Evolutionary conservation across 75 land plant species (phyloP).

Genomic region (Cupressus sempervirens): DNA sequence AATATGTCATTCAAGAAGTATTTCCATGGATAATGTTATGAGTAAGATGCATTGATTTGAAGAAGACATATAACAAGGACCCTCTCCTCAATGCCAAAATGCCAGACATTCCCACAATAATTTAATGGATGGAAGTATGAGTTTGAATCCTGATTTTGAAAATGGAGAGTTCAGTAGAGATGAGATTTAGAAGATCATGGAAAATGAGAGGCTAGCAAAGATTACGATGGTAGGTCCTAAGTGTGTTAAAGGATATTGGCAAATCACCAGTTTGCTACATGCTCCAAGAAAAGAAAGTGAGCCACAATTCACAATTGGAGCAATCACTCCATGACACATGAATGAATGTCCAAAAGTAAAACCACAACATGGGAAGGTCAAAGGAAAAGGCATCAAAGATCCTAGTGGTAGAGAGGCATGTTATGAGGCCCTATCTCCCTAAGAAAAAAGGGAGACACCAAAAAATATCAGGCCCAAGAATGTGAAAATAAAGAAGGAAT

Average conservation of each 20-base stretch:
- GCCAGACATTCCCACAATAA: conserved; percentile 43
- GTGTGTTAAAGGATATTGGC: conserved; percentile 63
- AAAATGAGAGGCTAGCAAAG: conserved; percentile 74
- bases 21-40: conserved; percentile 80
- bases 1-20: conserved; percentile 64
- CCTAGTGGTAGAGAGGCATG: too few relatives aligned
- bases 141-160: conserved; percentile 63
- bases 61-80: conserved; percentile 35
- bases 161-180: conserved; percentile 64
- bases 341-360: too few relatives aligned
- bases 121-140: conserved; percentile 48
- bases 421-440: too few relatives aligned
- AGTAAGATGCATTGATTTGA: conserved; percentile 38
- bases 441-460: too few relatives aligned
- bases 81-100: conserved; percentile 27
- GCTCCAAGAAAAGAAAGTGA: conserved; percentile 54
- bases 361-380: too few relatives aligned
- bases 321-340: too few relatives aligned
- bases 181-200: conserved; percentile 75
- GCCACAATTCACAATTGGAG: too few relatives aligned
- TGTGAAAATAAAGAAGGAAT: too few relatives aligned
- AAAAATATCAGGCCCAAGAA: too few relatives aligned
- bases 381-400: too few relatives aligned
- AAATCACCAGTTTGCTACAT: conserved; percentile 48
- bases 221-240: conserved; percentile 71